Conservation (phyloP, 2,329 filamentous ascomycete genomes). For the Ampelomyces quisqualis region DNA sequence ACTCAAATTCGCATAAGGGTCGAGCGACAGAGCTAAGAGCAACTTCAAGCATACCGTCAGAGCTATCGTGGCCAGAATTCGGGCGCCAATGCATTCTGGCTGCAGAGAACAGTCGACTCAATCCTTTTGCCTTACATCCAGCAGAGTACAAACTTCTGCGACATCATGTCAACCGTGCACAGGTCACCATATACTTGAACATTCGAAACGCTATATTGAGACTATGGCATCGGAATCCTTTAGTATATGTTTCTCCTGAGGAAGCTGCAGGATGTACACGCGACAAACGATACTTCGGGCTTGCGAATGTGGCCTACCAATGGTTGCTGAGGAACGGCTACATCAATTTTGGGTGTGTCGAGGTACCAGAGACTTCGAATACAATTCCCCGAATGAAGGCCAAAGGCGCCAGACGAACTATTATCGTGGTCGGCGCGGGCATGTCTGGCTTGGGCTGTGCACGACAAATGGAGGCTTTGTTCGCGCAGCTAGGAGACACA, state of each 20-base stretch:
- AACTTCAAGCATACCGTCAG: conserved; percentile 79
- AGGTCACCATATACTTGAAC: conserved; percentile 94
- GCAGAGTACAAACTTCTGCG: conserved; percentile 81
- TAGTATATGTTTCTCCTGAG: conserved; percentile 75
- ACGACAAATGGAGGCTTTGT: conserved; percentile 83
- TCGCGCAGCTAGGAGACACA: conserved; percentile 72
- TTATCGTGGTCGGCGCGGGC: conserved; percentile 90
- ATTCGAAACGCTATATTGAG: conserved; percentile 92
- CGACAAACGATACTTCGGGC: conserved; percentile 83
- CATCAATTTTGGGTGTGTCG: conserved; percentile 93
- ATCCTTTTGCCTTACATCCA: conserved; percentile 82
- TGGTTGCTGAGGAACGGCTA: conserved; percentile 91
- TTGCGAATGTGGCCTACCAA: conserved; percentile 84
- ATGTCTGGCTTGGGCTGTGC: conserved; percentile 91
- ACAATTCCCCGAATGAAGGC: conserved; percentile 40
- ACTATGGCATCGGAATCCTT: conserved; percentile 84
- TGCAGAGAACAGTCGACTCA: conserved; percentile 83
- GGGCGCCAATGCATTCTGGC: conserved; percentile 89
- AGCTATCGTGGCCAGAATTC: conserved; percentile 73
- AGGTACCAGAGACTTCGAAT: conserved; percentile 57
- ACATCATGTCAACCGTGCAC: conserved; percentile 77
- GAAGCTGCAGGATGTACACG: conserved; percentile 89
- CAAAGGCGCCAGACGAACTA: conserved; percentile 62
- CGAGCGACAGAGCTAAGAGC: conserved; percentile 48
- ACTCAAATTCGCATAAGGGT: conserved; percentile 21